Evolutionary conservation across 75 land plant genomes (phyloP), one percentile per base, ranked within the genome.

Genomic region (Sequoiadendron giganteum): DNA sequence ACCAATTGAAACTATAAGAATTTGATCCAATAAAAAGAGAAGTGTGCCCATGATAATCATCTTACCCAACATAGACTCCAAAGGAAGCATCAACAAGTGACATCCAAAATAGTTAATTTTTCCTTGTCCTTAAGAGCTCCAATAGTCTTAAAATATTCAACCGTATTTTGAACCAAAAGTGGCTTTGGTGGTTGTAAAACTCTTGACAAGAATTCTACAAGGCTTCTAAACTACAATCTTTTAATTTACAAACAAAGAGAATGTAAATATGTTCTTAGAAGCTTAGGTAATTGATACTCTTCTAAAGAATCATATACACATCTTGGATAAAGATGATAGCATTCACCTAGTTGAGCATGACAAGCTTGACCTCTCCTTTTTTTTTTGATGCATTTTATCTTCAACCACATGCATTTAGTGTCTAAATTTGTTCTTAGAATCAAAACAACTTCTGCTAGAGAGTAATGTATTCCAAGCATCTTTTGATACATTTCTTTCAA

Each of bases 31-130:
- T 82, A 98, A 97, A 42, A 91, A 91, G 87, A 97, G 96, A 45
- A 97, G 92, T 78, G 98, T 90, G 21, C 96, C 99, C 70, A 92
- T 90, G 16, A 97, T 91, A 39, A 97, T 93, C 95, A 97, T 97
- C 90, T 97, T 97, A n/a, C 99, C 99, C 80, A 97, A 90, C 90
- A 93, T 96, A 8, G 99, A 98, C 70, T 97, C 99, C 86, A 97
- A 92, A 47, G 99, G 99, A 84, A 97, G 95, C 91, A 90, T 89
- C 39, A 97, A 91, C 88, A 97, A 87, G 77, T 94, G 91, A 14
- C 83, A 89, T 47, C 99, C 99, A 97, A 93, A 15, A 86, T 87
- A 42, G 99, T 97, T 83, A 97, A 85, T 65, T 95, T 96, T 84
- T 97, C 96, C 32, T 92, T 89, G 40, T 94, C 95, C 92, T 97